Conservation (phyloP, 352 stramenopile genomes). For the Phytophthora fragariae region DNA sequence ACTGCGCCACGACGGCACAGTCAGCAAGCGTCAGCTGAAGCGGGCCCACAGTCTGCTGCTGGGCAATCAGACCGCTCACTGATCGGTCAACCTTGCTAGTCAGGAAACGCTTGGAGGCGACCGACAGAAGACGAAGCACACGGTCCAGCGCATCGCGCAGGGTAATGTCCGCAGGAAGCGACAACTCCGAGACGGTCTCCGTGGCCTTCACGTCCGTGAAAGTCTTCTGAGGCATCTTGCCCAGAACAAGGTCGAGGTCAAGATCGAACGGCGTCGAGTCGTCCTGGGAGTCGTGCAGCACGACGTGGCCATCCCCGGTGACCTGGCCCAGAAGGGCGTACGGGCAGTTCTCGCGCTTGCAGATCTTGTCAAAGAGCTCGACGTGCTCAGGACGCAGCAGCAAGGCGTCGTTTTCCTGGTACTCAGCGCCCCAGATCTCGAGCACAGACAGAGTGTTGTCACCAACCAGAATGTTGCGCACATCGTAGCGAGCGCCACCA, state of each 20-base stretch:
- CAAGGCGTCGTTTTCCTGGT: slow-evolving; percentile 99
- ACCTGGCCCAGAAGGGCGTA: slow-evolving; percentile 96
- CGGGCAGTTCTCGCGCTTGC: slow-evolving; percentile 97
- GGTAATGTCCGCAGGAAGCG: slow-evolving; percentile 91
- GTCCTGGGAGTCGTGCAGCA: slow-evolving; percentile 96
- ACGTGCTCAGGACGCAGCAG: slow-evolving; percentile 93
- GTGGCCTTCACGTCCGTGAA: slow-evolving; percentile 92
- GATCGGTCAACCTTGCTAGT: slow-evolving; percentile 98
- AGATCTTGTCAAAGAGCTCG: slow-evolving; percentile 95
- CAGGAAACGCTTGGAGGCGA: slow-evolving; percentile 98
- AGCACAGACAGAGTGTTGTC: slow-evolving; percentile 98
- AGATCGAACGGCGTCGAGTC: slow-evolving; percentile 96
- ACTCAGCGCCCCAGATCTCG: slow-evolving; percentile 99
- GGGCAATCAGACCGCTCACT: slow-evolving; percentile 97
- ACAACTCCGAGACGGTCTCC: slow-evolving; percentile 60
- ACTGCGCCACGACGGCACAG: slow-evolving; percentile 97
- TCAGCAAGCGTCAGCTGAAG: slow-evolving; percentile 97
- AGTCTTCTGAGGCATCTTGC: slow-evolving; percentile 99
- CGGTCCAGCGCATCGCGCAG: slow-evolving; percentile 93
- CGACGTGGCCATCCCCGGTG: slow-evolving; percentile 96
- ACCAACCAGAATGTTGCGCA: slow-evolving; percentile 96
- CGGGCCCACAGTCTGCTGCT: slow-evolving; percentile 99
- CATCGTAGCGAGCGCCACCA: slow-evolving; percentile 92
- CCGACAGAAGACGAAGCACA: slow-evolving; percentile 95
- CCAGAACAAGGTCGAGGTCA: slow-evolving; percentile 97